Base-by-base conservation (phyloP, 768 basidiomycete genomes). In the Rhodotorula diobovata region DNA sequence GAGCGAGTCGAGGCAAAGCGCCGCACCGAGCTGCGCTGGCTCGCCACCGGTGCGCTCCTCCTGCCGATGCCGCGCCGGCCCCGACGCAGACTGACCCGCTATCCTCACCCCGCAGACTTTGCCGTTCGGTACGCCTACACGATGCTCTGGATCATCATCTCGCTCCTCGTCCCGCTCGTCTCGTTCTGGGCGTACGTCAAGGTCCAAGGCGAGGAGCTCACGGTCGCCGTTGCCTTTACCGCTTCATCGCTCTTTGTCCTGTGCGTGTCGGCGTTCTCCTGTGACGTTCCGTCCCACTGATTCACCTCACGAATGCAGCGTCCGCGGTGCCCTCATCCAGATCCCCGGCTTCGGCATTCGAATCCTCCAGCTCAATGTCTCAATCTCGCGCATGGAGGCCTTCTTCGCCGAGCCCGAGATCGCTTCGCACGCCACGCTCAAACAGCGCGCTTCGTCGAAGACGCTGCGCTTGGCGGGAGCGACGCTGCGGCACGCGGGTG, bases 181-280 rank as follows among this genome's bases (percentile, higher is more conserved):
- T 59, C 74, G 23, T 72, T 75, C n/a, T 39, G 14, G 35, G 48
- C 55, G 20, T 75, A 69, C 63, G 59, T 67, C 46, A 66, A 53
- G 25, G 37, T 86, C 72, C 86, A 85, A 73, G 89, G 90, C 1
- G 85, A 91, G 57, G 82, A 90, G 78, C 79, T 98, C 58, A 89
- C 90, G 0, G 84, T 93, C 60, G 84, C 88, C 16, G 84, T 87
- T 28, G 93, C 94, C 0, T 95, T 95, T 78, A 95, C 93, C 55
- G 88, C 91, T 0, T 89, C 96, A 46, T 86, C 91, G 0, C 80
- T 95, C 54, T 95, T 95, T 80, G 84, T 84, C 57, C 93, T 96
- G 93, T 84, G 32, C 32, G 67, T 61, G n/a, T n/a, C n/a, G n/a
- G n/a, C 32, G 32, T 60, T 37, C 11, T 21, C 48, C 34, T 25